Conservation (phyloP, 306 rosid genomes). For the Arachis stenosperma region DNA sequence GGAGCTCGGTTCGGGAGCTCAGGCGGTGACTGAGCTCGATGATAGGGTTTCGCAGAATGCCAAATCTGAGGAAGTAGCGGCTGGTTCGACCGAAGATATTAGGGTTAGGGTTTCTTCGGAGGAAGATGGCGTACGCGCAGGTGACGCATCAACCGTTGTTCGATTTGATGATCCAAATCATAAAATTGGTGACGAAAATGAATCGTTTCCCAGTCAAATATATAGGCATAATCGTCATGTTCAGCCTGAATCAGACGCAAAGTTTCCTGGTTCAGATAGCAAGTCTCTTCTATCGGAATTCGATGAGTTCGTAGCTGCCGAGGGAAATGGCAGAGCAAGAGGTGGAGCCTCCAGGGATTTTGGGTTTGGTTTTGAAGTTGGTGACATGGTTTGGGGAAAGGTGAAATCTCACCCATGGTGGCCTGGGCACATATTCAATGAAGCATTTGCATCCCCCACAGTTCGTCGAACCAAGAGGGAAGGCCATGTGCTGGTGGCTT, state of each 20-base stretch:
- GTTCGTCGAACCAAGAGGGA: conserved; percentile 81
- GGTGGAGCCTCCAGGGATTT: conserved; percentile 61
- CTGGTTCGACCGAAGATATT: conserved; percentile 41
- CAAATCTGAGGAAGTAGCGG: conserved; percentile 43
- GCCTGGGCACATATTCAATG: conserved; percentile 92
- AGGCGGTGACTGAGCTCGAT: conserved; percentile 42
- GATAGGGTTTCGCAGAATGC: conserved; percentile 41
- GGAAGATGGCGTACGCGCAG: conserved; percentile 35
- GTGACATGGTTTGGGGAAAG: conserved; percentile 98
- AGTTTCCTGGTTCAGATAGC: conserved; percentile 39
- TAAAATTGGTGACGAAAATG: conserved; percentile 28
- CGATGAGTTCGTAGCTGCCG: conserved; percentile 68
- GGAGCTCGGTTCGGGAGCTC: conserved; percentile 51
- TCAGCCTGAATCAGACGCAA: conserved; percentile 31
- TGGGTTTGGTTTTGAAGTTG: conserved; percentile 74
- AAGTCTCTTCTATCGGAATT: conserved; percentile 65
- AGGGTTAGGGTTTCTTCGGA: conserved; percentile 53
- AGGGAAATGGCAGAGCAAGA: conserved; percentile 51
- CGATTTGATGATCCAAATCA: conserved; percentile 5
- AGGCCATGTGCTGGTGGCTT: conserved; percentile 84
- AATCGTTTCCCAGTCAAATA: background rate
- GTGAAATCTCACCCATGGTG: conserved; percentile 99
- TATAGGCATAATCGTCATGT: background rate
- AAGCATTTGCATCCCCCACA: conserved; percentile 66
- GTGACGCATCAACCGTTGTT: conserved; percentile 37